phyloP scores from a whole-genome alignment of 768 basidiomycete genomes.

The Hypsizygus marmoreus region DNA sequence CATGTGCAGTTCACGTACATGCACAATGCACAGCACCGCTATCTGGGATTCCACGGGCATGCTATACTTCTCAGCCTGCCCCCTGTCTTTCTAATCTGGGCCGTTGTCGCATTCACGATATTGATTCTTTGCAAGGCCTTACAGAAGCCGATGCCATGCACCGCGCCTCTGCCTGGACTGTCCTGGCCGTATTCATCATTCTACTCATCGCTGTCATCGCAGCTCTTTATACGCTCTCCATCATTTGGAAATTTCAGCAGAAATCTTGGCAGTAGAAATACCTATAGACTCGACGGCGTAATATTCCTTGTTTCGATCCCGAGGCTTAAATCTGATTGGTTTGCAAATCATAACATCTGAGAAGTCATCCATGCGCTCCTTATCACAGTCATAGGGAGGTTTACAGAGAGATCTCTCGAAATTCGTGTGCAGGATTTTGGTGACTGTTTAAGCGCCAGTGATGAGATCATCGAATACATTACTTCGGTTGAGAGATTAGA shows the following conservation, averaged over 20 bases:
- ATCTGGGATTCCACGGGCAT: slow-evolving; percentile 49
- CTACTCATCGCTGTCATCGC: slow-evolving; percentile 37
- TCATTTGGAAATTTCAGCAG: slow-evolving; percentile 48
- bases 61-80: slow-evolving; percentile 55
- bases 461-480: too few relatives aligned
- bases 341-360: too few relatives aligned
- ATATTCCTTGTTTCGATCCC: background rate
- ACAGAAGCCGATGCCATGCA: slow-evolving; percentile 20
- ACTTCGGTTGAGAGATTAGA: too few relatives aligned
- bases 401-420: too few relatives aligned
- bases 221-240: slow-evolving; percentile 50
- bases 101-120: slow-evolving; percentile 48
- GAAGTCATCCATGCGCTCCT: too few relatives aligned
- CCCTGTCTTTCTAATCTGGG: slow-evolving; percentile 57
- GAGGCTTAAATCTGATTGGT: background rate
- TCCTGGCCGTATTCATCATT: slow-evolving; percentile 41
- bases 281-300: slow-evolving; percentile 15
- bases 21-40: slow-evolving; percentile 48
- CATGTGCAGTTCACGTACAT: slow-evolving; percentile 58
- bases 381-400: too few relatives aligned
- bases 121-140: slow-evolving; percentile 45
- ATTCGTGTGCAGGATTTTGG: too few relatives aligned
- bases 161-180: slow-evolving; percentile 39
- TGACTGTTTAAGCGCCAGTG: too few relatives aligned
- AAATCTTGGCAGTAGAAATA: slow-evolving; percentile 19